These are phyloP conservation scores for Aureobasidium zeae DNA, from an alignment of 2,329 filamentous ascomycete genomes.

Conservation along the genomic window DNA sequence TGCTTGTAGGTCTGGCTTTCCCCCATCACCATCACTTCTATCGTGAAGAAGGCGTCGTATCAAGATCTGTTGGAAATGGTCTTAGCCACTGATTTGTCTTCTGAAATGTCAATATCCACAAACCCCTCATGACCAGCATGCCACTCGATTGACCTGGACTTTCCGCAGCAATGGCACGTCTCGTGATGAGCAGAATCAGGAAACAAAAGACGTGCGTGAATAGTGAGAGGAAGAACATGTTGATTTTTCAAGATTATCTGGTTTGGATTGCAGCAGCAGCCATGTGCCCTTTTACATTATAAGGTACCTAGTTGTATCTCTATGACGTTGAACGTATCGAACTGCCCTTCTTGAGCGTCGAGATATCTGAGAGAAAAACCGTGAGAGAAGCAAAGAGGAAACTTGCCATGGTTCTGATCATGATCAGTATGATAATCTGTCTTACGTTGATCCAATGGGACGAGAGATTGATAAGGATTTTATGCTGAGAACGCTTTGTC, in stretches of 20 bases:
- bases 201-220: conserved; percentile 14
- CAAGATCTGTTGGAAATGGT: too few relatives aligned
- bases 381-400: not conserved
- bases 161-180: not conserved
- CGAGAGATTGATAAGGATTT: conserved; percentile 6
- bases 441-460: conserved; percentile 11
- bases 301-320: not conserved
- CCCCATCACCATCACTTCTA: too few relatives aligned
- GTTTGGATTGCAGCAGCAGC: not conserved
- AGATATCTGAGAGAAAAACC: not conserved
- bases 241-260: not conserved
- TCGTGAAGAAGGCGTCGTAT: too few relatives aligned
- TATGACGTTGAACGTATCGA: conserved; percentile 6
- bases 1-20: too few relatives aligned
- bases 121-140: not conserved
- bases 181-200: conserved; percentile 8
- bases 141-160: not conserved
- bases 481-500: not conserved
- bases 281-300: not conserved
- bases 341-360: not conserved
- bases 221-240: conserved; percentile 10
- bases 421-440: not conserved
- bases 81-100: not conserved
- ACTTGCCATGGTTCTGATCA: not conserved
- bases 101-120: not conserved